These are phyloP conservation scores for Talaromyces sp. DNA, from an alignment of 2,329 filamentous ascomycete species.

Conservation along the genomic window DNA sequence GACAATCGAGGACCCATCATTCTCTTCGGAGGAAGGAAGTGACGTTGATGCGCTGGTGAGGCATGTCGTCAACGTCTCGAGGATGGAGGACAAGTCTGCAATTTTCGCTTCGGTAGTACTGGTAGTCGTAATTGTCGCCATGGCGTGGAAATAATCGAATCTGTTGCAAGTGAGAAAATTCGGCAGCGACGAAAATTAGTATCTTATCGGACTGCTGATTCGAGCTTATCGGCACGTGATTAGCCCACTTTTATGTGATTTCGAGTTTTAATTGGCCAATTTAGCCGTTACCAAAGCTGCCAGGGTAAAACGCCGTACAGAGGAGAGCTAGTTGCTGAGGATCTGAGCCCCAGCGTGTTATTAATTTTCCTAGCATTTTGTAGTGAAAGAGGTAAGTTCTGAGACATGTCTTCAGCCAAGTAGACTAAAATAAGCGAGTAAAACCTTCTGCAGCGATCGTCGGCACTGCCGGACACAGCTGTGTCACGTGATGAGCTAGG, in stretches of 20 bases:
- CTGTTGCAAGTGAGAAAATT: neutral
- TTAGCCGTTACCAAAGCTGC: neutral
- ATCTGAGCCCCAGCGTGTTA: too few relatives aligned
- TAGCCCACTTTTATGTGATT: neutral
- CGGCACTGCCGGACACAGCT: neutral
- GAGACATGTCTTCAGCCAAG: neutral
- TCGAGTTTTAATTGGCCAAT: neutral
- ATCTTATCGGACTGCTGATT: neutral
- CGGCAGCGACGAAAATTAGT: neutral
- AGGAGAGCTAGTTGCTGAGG: neutral
- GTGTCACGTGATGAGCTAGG: neutral
- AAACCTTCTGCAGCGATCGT: neutral
- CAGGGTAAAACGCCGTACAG: neutral
- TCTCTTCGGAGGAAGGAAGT: slow-evolving; percentile 24
- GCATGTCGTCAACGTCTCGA: slow-evolving; percentile 31
- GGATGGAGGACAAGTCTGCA: slow-evolving; percentile 19
- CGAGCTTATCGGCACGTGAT: neutral
- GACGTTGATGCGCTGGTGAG: slow-evolving; percentile 29
- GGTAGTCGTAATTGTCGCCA: neutral
- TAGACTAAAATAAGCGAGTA: neutral
- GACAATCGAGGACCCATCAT: slow-evolving; percentile 58
- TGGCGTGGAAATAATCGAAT: neutral
- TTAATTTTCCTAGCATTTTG: neutral
- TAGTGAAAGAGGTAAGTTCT: neutral
- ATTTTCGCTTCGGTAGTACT: neutral